These are phyloP conservation scores for Medakamo hakoo DNA, from an alignment of 139 green algal genomes.

Conservation along the genomic window DNA sequence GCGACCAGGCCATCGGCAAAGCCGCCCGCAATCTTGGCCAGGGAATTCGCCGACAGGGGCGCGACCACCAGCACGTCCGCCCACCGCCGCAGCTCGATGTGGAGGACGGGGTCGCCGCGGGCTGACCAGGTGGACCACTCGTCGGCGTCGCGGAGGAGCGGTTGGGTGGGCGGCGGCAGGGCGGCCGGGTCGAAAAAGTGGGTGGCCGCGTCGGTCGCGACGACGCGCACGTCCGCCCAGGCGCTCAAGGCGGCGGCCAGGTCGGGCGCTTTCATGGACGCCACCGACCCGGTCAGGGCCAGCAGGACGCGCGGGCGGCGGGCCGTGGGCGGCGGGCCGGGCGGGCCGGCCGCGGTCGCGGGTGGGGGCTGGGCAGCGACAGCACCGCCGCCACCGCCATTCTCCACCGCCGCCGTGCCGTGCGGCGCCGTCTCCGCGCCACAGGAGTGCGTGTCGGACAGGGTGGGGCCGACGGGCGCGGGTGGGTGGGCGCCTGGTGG, in stretches of 20 bases:
- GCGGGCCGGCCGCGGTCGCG: too few relatives aligned
- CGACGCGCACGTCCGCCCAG: constrained; percentile 35
- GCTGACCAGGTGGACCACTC: constrained; percentile 52
- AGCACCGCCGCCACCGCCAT: too few relatives aligned
- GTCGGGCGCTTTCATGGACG: constrained; percentile 44
- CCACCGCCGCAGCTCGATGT: constrained; percentile 87
- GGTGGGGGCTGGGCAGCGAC: too few relatives aligned
- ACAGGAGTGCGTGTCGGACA: not conserved
- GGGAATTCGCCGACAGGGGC: constrained; percentile 81
- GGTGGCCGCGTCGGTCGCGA: constrained; percentile 28
- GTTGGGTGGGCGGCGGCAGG: constrained; percentile 8
- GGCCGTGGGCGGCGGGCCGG: not conserved
- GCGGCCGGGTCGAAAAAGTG: constrained; percentile 33
- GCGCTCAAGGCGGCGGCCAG: constrained; percentile 20
- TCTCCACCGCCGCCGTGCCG: too few relatives aligned
- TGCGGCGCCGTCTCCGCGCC: too few relatives aligned
- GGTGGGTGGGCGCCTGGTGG: too few relatives aligned
- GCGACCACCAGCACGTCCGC: constrained; percentile 85
- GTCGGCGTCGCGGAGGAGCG: constrained; percentile 34
- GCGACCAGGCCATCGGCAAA: constrained; percentile 91
- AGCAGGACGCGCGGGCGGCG: constrained; percentile 33
- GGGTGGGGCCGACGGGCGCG: too few relatives aligned
- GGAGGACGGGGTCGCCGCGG: constrained; percentile 69
- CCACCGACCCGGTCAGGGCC: constrained; percentile 49
- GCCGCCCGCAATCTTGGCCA: constrained; percentile 65